Evolutionary conservation across 2,329 filamentous ascomycete genomes (phyloP), one percentile per base, ranked within the genome.

Genomic region (Endothia cerciana): DNA sequence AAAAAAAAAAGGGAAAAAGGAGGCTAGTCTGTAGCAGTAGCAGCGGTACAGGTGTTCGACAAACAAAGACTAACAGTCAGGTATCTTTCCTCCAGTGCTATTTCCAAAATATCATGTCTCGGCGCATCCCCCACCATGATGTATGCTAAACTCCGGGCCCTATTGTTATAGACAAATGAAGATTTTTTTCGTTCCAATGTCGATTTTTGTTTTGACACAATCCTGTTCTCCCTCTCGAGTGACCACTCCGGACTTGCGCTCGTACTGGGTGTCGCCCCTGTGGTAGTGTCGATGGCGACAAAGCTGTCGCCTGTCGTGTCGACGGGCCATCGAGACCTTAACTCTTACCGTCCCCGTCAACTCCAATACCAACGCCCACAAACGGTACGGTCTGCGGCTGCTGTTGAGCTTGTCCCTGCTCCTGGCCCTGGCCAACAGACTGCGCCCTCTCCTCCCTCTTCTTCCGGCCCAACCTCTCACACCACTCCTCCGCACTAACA

Each of bases 401-500:
- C 33, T 66, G 41, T 30, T 41, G 75, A n/a, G 33, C 60, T 28
- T 75, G 73, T 38, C 71, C 70, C 57, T 76, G 72, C 30, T 76
- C 73, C 25, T 73, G 47, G 33, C 43, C 72, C 36, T 76, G 73
- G 10, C 13, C 40, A 5, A 28, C 19, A 3, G 28, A 3, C 28
- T 38, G 15, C 3, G 56, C 53, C 19, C 40, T 70, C 62, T 75
- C 73, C 22, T 76, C 74, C 45, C 73, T 72, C 70, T 74, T 78
- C 68, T 74, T 75, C 70, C 83, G 82, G 13, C 91, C 92, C 66
- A 97, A 82, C 25, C 89, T 84, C 66, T 94, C 91, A 70, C 94
- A 92, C 95, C 95, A 98, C 71, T 90, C 88, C 77, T 98, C 94
- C 0, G 95, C 95, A 72, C 91, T 95, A 64, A 91, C 86, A 62